phyloP scores from a whole-genome alignment of 2,329 filamentous ascomycete genomes.

The Cladosporium sp. region DNA sequence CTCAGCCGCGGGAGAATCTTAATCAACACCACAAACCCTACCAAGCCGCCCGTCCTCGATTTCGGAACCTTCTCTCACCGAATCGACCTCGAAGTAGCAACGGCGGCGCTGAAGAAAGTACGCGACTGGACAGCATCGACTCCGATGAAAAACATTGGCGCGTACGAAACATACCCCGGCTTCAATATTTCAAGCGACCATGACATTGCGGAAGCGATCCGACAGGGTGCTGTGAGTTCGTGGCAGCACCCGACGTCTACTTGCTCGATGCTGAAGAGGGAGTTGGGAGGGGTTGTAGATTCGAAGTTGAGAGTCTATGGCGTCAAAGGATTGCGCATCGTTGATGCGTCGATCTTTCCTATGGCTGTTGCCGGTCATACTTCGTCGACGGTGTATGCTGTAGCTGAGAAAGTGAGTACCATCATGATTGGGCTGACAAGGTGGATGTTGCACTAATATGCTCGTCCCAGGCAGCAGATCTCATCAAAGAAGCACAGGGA shows the following conservation, averaged over 20 bases:
- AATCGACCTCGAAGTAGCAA: slow-evolving; percentile 38
- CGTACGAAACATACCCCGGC: slow-evolving; percentile 36
- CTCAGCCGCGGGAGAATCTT: slow-evolving; percentile 41
- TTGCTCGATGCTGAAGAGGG: slow-evolving; percentile 33
- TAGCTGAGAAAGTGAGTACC: slow-evolving; percentile 31
- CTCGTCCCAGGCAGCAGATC: slow-evolving; percentile 26
- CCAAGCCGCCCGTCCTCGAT: slow-evolving; percentile 35
- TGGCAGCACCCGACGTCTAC: slow-evolving; percentile 39
- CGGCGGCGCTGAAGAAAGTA: slow-evolving; percentile 39
- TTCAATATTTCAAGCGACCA: slow-evolving; percentile 24
- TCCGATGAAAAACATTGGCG: slow-evolving; percentile 34
- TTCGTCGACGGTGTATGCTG: slow-evolving; percentile 27
- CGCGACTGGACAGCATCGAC: slow-evolving; percentile 36
- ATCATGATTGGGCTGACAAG: background rate
- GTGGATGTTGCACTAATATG: background rate
- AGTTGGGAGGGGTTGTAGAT: slow-evolving; percentile 35
- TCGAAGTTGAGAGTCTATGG: slow-evolving; percentile 34
- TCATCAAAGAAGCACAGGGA: slow-evolving; percentile 33
- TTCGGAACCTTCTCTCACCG: slow-evolving; percentile 40
- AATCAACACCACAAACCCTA: slow-evolving; percentile 38
- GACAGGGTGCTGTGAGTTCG: slow-evolving; percentile 6
- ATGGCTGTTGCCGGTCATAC: slow-evolving; percentile 26
- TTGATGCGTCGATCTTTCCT: slow-evolving; percentile 38
- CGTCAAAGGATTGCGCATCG: slow-evolving; percentile 31
- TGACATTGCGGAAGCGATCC: slow-evolving; percentile 25